Base-by-base conservation (phyloP, 768 basidiomycete species). In the Tephrocybe sp. region DNA sequence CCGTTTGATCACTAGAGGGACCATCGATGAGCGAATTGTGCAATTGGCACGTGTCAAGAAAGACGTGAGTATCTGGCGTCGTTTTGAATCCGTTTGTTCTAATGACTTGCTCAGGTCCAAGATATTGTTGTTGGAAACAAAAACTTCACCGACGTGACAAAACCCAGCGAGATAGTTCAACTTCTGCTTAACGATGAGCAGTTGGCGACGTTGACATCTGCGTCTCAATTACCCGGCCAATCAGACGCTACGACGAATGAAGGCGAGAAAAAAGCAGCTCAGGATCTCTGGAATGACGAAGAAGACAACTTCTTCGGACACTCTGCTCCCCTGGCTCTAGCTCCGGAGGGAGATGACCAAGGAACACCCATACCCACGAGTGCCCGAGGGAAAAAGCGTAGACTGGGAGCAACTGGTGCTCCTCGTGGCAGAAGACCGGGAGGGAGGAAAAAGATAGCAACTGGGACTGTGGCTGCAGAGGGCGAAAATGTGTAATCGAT, bases 61-160 rank as follows among this genome's bases (percentile, higher is more conserved):
- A 83, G 94, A 97, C 63, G 94, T 92, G 60, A 62, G 56, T 44
- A 82, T 69, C 50, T 41, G 27, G 39, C 7, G 7, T 19, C 28
- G 35, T 12, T 25, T 31, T 31, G 44, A 35, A 41, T 44, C 48
- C 16, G 18, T 27, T 50, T 45, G 18, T 27, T 50, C 44, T 44
- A 54, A 49, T 34, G 49, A 22, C 38, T 30, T 30, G 43, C 52
- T 22, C 51, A 95, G 92, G 95, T 98, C 4, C 97, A 98, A 83
- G 97, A 99, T 60, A 96, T 98, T 52, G 97, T 99, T 44, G 97
- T 99, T 7, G 97, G 97, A 44, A 95, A 91, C 71, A 98, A 97
- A 69, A 92, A 84, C 53, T 86, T 97, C 64, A 92, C 89, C 1
- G 94, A 97, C 55, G 89, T 89, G 45, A 83, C 92, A 16, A 95